Evolutionary conservation across 257 asterid species (phyloP), one percentile per base, ranked within the genome.

Genomic region (Nicotiana tomentosiformis): DNA sequence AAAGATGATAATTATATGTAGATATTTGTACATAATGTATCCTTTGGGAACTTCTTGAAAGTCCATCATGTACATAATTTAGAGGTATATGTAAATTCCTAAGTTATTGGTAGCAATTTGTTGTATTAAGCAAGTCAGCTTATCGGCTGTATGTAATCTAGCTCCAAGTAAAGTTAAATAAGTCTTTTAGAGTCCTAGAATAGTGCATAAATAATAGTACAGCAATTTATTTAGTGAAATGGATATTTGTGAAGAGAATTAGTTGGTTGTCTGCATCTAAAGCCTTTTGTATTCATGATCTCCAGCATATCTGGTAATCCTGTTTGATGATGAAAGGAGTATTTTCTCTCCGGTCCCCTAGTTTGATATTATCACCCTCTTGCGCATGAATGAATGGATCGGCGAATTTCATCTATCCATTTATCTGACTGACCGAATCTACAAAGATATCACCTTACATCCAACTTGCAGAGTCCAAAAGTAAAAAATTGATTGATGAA

Each of bases 21-120:
- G 46, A 87, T 82, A 55, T 29, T 43, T 23, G n/a, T 77, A 85
- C 82, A 81, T 20, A 81, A 77, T 78, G 70, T 79, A 43, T 16
- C 76, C 56, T 23, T 70, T 7, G 65, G 32, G 62, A 74, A 49
- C 66, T 61, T 35, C 7, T 43, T 23, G 79, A 30, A 12, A 46
- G 79, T 72, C 80, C 64, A 51, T 32, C 26, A 76, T 76, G 64
- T 51, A 76, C 43, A 76, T 2, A 76, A 76, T 57, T 8, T 76
- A 51, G 70, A 12, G 80, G 64, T 51, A 15, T 15, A 4, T 76
- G 62, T 76, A 51, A 49, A 76, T 58, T 26, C 43, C 46, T 51
- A 76, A 51, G 80, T 76, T 76, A 7, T 32, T 76, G 64, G 64
- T 76, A 76, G 80, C 80, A 33, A 26, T 3, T 76, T 76, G 43